Evolutionary conservation across 2,329 filamentous ascomycete species (phyloP).

Genomic region (Fusarium xyrophilum): DNA sequence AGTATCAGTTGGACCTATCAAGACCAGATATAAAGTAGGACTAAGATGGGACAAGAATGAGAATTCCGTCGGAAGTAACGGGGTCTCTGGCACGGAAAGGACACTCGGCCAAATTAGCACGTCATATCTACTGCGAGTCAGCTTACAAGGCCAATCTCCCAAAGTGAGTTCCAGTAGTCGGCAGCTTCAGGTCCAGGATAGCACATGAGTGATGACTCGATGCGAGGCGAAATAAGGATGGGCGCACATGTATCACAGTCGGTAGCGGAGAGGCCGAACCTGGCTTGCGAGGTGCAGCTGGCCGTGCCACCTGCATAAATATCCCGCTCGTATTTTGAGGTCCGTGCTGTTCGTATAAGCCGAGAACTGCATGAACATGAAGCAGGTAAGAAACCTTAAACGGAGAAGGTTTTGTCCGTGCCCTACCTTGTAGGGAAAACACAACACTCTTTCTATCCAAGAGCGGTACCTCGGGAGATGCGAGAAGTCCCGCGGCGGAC

Average conservation of each 20-base stretch:
- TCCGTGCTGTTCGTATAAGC: not conserved
- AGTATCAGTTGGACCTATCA: not conserved
- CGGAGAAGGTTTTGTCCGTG: not conserved
- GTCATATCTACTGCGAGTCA: not conserved
- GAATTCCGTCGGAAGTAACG: not conserved
- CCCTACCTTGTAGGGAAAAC: not conserved
- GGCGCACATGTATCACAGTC: not conserved
- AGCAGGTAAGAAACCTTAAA: not conserved
- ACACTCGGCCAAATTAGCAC: not conserved
- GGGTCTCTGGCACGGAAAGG: not conserved
- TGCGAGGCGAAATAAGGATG: not conserved
- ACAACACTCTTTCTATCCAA: not conserved
- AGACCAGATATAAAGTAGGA: not conserved
- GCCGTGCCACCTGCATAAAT: not conserved
- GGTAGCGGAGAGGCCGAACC: not conserved
- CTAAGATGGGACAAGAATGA: not conserved
- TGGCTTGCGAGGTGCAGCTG: not conserved
- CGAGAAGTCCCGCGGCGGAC: not conserved
- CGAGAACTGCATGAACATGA: not conserved
- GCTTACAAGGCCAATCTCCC: not conserved
- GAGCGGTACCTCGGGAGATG: not conserved
- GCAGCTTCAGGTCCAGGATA: not conserved
- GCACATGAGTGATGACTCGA: not conserved
- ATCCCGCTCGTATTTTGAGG: not conserved
- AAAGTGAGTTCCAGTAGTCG: not conserved